Evolutionary conservation across 2,329 filamentous ascomycete genomes (phyloP), one percentile per base, ranked within the genome.

Genomic region (Stromatinia cepivora): DNA sequence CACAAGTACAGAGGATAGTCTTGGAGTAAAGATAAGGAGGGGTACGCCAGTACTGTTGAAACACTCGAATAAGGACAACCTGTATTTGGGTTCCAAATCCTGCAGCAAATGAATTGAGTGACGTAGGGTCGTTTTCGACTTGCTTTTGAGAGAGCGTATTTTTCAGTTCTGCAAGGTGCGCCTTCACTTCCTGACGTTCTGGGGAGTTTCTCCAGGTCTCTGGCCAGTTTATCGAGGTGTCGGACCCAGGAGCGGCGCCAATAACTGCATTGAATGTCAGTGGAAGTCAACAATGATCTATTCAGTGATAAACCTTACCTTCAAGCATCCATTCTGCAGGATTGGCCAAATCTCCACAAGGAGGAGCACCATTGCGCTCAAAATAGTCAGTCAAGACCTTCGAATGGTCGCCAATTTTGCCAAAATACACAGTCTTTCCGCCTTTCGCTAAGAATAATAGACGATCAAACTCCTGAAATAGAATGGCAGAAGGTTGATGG

Each of bases 401-500:
- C 1, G 90, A 91, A 79, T 91, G 88, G 73, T 90, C 80, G 72
- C 92, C 92, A 70, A 94, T 89, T 5, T 92, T 87, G 68, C 91
- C 92, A 76, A 93, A 94, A 82, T 95, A 95, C 58, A 94, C 90
- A 1, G 91, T 93, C 77, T 84, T 86, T 69, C 92, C 92, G 69
- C 92, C 92, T 76, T 87, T 89, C 46, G 89, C 88, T 22, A 95
- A 82, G 82, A 95, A 92, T 45, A 94, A 84, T 10, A 95, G 86
- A 70, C 91, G 87, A 76, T 95, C 92, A 78, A 95, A 97, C 70
- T 92, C 90, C 79, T 97, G 92, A 83, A 97, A 97, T 66, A 97
- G 85, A 86, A 97, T 93, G 46, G 94, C 93, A 20, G 92, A 96
- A n/a, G 94, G 94, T 80, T 98, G 94, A 79, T 98, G 94, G 71